Base-by-base conservation (phyloP, 106 monocot species). In the Gastrodia elata region DNA sequence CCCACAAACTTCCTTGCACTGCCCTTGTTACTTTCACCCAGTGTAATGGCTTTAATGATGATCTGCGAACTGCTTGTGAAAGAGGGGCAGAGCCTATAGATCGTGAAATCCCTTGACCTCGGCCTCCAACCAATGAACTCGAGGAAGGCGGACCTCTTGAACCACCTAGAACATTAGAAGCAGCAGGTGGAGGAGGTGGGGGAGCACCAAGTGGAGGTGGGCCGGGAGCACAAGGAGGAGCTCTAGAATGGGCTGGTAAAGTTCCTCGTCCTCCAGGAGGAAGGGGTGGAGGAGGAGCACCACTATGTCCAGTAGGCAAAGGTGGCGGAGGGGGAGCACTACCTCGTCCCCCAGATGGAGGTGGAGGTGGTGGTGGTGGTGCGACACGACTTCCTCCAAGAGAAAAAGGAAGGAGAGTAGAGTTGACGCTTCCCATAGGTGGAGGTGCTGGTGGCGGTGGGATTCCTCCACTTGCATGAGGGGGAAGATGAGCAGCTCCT, bases 11-110 rank as follows among this genome's bases (percentile, higher is more conserved):
- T 79, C 93, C 98, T 81, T 99, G 93, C 16, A 87, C 81, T 55
- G 91, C 91, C 80, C 98, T 83, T 72, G 93, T 85, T 32, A 99
- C 93, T 85, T 93, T 99, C 43, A 99, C 87, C 98, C 98, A 99
- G 71, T 99, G 98, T 68, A 99, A 72, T 65, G 93, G 93, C 75
- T 99, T 99, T 75, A 99, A 71, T 22, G 81, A 82, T 67, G 89
- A 77, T 79, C 76, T 86, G 14, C 87, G 80, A 71, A 89, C 75
- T 67, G 84, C 76, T 26, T 32, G 48, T 6, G 79, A 71, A 68
- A 73, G 65, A 26, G 68, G 36, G 74, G 73, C 73, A 44, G 80
- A 43, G 27, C 61, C 32, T 30, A 61, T 61, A 61, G 61, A 32
- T 26, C 84, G 85, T 80, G 75, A 55, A 64, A 68, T 57, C 32